Evolutionary conservation across 2,329 filamentous ascomycete genomes (phyloP), one percentile per base, ranked within the genome.

Genomic region (Aspergillus texensis): DNA sequence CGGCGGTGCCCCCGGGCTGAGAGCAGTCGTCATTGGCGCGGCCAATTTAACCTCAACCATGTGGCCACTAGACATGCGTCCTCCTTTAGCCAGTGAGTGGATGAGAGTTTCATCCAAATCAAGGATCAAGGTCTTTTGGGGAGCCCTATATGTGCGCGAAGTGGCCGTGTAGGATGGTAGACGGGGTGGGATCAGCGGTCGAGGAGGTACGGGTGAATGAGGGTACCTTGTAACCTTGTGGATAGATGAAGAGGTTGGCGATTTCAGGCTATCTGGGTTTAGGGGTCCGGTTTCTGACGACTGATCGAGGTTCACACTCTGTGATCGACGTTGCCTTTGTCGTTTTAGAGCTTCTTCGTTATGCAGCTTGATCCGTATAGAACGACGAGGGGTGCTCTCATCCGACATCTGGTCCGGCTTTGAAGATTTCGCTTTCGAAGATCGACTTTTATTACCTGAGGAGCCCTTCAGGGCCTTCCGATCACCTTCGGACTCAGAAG

Each of bases 101-200:
- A 99, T 99, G 69, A 99, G 82, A 0, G 95, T 99, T 80, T 99
- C 95, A 78, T 99, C 95, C 21, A 99, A 87, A 77, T 99, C 95
- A 58, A 99, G 85, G 67, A 99, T 94, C 64, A 99, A 81, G 0
- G 95, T 99, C 83, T 99, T 99, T 74, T 95, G 91, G 65, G 90
- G 88, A 53, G 87, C 82, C 57, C 71, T 74, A 32, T 78, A 71
- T 62, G 71, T 72, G 61, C 74, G 72, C 45, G 69, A 78, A 71
- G 62, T 85, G 75, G 65, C 86, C 48, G 92, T 86, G 75, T 97
- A 97, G 0, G 94, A 97, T 24, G 94, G 93, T 73, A 97, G 92
- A 60, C 94, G 90, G 65, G 90, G 88, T 32, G 95, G 95, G 61
- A 99, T 91, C 57, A 99, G 83, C 4, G 95, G 95, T 65, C 94